Evolutionary conservation across 345 rosid genomes (phyloP).

Genomic region (Hypericum androsaemum): DNA sequence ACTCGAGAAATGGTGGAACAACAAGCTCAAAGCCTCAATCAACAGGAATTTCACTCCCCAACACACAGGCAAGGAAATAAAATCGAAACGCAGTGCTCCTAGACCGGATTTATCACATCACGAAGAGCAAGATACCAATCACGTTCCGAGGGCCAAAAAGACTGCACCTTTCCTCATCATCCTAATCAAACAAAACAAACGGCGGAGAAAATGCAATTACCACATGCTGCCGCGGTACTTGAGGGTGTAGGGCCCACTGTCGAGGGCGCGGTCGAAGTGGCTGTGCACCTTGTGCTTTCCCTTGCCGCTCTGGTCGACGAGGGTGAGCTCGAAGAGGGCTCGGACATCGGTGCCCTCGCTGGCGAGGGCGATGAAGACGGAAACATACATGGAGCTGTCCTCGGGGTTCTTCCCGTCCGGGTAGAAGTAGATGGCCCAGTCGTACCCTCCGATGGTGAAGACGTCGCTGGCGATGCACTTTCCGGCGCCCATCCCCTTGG

Average conservation of each 20-base stretch:
- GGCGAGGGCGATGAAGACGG: constrained; percentile 76
- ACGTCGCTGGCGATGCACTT: constrained; percentile 69
- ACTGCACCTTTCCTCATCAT: neutral
- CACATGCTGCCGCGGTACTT: constrained; percentile 95
- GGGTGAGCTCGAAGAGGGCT: constrained; percentile 78
- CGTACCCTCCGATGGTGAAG: constrained; percentile 79
- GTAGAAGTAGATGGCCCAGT: constrained; percentile 89
- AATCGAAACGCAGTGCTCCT: too few relatives aligned
- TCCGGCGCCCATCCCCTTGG: constrained; percentile 76
- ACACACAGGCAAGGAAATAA: too few relatives aligned
- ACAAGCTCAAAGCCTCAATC: too few relatives aligned
- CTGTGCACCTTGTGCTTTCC: constrained; percentile 85
- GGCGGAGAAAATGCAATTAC: constrained; percentile 21
- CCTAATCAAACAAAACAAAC: neutral
- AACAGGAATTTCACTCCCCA: too few relatives aligned
- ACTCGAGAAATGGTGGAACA: too few relatives aligned
- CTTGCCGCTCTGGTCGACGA: constrained; percentile 89
- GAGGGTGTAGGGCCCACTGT: constrained; percentile 78
- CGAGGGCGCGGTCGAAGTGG: constrained; percentile 88
- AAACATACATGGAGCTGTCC: constrained; percentile 60
- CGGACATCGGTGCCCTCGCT: constrained; percentile 90
- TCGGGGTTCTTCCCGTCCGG: constrained; percentile 88
- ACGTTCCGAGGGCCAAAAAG: neutral
- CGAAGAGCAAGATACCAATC: too few relatives aligned
- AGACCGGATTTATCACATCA: too few relatives aligned